Evolutionary conservation across 768 basidiomycete genomes (phyloP).

Genomic region (Amanita rubescens): DNA sequence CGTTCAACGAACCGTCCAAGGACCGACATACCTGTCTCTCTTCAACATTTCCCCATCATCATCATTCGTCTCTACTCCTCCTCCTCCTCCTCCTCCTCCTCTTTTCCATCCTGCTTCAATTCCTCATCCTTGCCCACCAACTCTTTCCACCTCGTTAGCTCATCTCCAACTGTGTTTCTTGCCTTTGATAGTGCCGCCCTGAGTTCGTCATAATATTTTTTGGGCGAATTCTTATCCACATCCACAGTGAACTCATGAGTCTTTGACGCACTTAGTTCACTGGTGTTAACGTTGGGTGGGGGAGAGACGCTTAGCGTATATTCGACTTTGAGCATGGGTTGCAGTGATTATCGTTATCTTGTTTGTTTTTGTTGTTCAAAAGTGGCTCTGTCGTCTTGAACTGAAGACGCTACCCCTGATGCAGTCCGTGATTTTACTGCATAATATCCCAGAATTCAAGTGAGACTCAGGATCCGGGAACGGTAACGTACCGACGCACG

Average conservation of each 20-base stretch:
- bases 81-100: constrained; percentile 1
- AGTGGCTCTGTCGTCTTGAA: too few relatives aligned
- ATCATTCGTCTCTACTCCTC: too few relatives aligned
- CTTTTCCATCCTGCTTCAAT: not conserved
- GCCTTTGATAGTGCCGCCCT: constrained; percentile 1
- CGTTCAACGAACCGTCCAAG: too few relatives aligned
- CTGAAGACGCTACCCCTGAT: too few relatives aligned
- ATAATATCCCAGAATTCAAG: too few relatives aligned
- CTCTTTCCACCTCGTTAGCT: constrained; percentile 8
- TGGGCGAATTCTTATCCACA: constrained; percentile 1
- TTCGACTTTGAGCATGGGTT: constrained; percentile 3
- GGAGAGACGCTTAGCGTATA: constrained; percentile 2
- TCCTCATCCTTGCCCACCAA: constrained; percentile 7
- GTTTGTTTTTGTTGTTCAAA: not conserved
- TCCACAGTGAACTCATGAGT: not conserved
- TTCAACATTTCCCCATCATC: too few relatives aligned
- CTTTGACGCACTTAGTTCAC: not conserved
- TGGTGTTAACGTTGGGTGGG: not conserved
- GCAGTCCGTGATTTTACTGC: too few relatives aligned
- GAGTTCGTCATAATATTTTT: constrained; percentile 1
- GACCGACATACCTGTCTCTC: too few relatives aligned
- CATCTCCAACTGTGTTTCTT: constrained; percentile 4
- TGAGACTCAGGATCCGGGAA: too few relatives aligned
- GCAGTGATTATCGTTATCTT: not conserved
- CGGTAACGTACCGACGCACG: too few relatives aligned